Evolutionary conservation across 768 basidiomycete genomes (phyloP).

Genomic region (Suillus clintonianus): DNA sequence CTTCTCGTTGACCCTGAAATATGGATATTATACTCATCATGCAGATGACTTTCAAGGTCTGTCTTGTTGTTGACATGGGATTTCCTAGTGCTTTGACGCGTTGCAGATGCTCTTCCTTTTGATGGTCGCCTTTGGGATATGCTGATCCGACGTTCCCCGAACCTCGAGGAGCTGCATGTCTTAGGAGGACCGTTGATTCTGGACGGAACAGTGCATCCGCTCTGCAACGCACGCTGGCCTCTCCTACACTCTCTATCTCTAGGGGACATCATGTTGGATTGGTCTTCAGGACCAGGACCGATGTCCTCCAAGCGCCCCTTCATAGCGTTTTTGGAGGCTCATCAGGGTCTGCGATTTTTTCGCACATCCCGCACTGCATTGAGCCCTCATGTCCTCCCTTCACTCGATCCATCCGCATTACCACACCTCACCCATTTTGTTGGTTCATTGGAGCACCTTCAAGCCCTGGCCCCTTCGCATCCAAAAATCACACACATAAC

Average conservation of each 20-base stretch:
- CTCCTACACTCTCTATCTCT: slow-evolving; percentile 58
- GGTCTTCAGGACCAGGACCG: slow-evolving; percentile 36
- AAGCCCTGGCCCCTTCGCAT: slow-evolving; percentile 53
- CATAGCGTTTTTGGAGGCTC: slow-evolving; percentile 67
- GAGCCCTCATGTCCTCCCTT: slow-evolving; percentile 52
- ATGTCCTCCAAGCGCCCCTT: slow-evolving; percentile 56
- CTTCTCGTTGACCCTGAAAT: slow-evolving; percentile 62
- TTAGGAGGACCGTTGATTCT: slow-evolving; percentile 27
- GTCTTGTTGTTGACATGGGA: background rate
- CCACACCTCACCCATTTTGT: slow-evolving; percentile 57
- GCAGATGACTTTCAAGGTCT: slow-evolving; percentile 60
- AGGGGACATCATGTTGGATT: slow-evolving; percentile 67
- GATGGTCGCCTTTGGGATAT: slow-evolving; percentile 60
- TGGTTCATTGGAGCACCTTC: slow-evolving; percentile 68
- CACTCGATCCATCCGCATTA: slow-evolving; percentile 48
- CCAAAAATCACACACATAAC: slow-evolving; percentile 54
- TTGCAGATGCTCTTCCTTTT: slow-evolving; percentile 21
- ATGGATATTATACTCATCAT: slow-evolving; percentile 62
- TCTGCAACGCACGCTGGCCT: slow-evolving; percentile 70
- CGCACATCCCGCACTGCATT: slow-evolving; percentile 55
- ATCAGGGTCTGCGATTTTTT: slow-evolving; percentile 51
- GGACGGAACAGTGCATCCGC: slow-evolving; percentile 50
- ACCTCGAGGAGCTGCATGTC: slow-evolving; percentile 65
- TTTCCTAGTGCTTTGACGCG: slow-evolving; percentile 4
- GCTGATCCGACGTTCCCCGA: slow-evolving; percentile 63